Base-by-base conservation (phyloP, 352 stramenopile species). In the Phytophthora cryptogea region DNA sequence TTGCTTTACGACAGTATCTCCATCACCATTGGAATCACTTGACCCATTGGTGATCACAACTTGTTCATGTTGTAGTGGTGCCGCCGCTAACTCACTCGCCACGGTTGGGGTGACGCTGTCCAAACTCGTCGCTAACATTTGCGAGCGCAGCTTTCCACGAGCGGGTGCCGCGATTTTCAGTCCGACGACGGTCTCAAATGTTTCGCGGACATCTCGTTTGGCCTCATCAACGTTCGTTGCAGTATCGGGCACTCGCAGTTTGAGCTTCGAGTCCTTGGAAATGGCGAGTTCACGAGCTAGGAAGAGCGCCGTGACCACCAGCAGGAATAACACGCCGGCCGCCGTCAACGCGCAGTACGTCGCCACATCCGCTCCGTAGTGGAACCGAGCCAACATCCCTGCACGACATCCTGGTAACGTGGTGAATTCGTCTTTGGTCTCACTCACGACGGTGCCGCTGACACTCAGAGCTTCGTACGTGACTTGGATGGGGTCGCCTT, bases 201-300 rank as follows among this genome's bases (percentile, higher is more conserved):
- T 89, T 41, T 88, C 47, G 0, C 76, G 75, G 10, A 88, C 55
- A 37, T 78, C 70, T 5, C 20, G 23, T 11, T 70, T 70, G 8
- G 45, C 52, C n/a, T 57, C 58, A 4, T 61, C 53, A 2, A 26
- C 32, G 27, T 43, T 44, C 16, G 32, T 37, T 40, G 13, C 44
- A 30, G 54, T 46, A 14, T 70, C 60, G 0, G 63, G 50, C 5
- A 90, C 76, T 9, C 81, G 79, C 4, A 90, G 45, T 26, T 88
- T 87, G n/a, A 93, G 72, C 43, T 86, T 89, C 0, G 76, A 31
- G 42, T 93, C 84, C 41, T 81, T 86, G 10, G 83, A 80, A 43
- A 85, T 76, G n/a, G 64, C 42, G 7, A 90, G 56, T 32, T 93
- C 84, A 7, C 76, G 69, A 0, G 80, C 76, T 1, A 91, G 53